Conservation (phyloP, 1,139 yeast genomes). For the Scheffersomyces parashehatae region DNA sequence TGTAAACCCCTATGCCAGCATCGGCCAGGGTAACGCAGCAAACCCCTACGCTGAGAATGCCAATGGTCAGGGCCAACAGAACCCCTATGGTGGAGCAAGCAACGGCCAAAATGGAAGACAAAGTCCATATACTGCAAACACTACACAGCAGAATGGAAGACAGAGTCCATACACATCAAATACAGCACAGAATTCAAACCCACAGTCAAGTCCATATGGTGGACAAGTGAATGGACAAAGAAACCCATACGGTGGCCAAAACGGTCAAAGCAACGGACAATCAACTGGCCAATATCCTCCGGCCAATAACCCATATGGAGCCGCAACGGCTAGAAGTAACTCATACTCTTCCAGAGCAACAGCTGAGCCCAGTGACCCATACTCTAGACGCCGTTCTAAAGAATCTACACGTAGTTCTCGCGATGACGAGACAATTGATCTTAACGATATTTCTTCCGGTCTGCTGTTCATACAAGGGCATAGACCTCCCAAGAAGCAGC, state of each 20-base stretch:
- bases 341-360: constrained; percentile 1
- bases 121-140: background rate
- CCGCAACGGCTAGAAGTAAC: background rate
- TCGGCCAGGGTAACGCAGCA: constrained; percentile 7
- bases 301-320: constrained; percentile 1
- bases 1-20: constrained; percentile 46
- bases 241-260: background rate
- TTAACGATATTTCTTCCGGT: constrained; percentile 43
- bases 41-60: constrained; percentile 29
- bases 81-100: constrained; percentile 3
- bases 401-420: constrained; percentile 1
- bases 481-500: constrained; percentile 28
- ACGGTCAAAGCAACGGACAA: background rate
- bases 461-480: constrained; percentile 24
- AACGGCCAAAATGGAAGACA: constrained; percentile 2
- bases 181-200: background rate
- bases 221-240: background rate
- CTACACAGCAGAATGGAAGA: background rate
- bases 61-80: background rate
- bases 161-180: constrained; percentile 3
- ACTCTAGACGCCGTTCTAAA: constrained; percentile 3
- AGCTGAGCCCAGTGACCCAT: constrained; percentile 4
- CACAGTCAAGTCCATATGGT: background rate
- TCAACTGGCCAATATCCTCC: background rate
- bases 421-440: constrained; percentile 42